Base-by-base conservation (phyloP, 441 rosid genomes). In the Populus hybrid region DNA sequence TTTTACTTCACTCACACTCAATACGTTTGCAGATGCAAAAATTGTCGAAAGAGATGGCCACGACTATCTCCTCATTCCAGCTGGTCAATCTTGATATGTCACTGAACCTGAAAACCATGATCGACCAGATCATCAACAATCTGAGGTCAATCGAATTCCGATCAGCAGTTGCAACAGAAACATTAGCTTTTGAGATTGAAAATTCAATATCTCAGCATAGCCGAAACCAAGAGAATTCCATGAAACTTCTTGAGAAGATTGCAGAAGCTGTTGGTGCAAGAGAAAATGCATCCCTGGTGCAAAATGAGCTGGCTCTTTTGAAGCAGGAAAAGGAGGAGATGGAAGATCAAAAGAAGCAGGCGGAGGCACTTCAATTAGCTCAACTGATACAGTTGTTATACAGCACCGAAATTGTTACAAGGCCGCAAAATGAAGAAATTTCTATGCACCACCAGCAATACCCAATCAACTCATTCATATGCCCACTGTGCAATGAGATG, bases 331-430 rank as follows among this genome's bases (percentile, higher is more conserved):
- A 80, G 71, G 83, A 85, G 73, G 87, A 85, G 76, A 78, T 87
- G 87, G 90, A 88, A 81, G 84, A 79, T 79, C 81, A 84, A 67
- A 85, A 88, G 85, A 82, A 88, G 77, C 90, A 81, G 74, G 90
- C 86, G 0, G 91, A 88, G 82, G 89, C 85, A 61, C 79, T 88
- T 72, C 90, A 87, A 76, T 75, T 85, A 42, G 77, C 84, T 34
- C 89, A 84, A 76, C 69, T 87, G 66, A 85, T 83, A 38, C 86
- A 89, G 73, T 75, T 87, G 77, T 69, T 87, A 67, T 72, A 84
- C 71, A 88, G 80, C 57, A 84, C 88, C 35, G 85, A 87, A 77
- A 81, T 82, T 1, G 84, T 79, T 46, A 69, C 77, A 6, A 68
- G 81, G 79, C 83, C 84, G 5, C 80, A 64, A 72, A 67, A 78